Percentiles rank a stretch among this genome's conserved stretches.
phyloP scores from a whole-genome alignment of 352 stramenopile genomes.

The Phytophthora pseudosyringae region DNA sequence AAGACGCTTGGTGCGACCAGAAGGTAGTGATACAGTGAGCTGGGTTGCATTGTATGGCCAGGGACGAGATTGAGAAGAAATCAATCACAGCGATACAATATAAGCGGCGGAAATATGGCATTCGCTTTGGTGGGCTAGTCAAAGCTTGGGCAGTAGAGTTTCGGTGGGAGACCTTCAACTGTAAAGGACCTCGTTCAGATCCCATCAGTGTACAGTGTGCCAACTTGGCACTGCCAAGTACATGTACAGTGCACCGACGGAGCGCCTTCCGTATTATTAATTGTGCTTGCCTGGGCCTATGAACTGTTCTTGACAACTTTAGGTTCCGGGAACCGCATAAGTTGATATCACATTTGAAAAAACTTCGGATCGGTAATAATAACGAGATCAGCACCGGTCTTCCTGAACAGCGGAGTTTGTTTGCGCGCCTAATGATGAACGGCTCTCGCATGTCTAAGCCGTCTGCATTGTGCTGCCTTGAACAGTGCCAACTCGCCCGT shows the following conservation, averaged over 20 bases:
- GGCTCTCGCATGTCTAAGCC: no score
- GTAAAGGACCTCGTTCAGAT: conserved; percentile 14
- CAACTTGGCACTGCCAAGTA: no score
- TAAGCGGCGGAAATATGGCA: no score
- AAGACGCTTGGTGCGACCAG: neutral
- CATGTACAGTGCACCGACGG: neutral
- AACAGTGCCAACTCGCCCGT: no score
- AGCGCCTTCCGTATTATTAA: no score
- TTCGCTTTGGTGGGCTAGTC: neutral
- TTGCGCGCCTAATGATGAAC: no score
- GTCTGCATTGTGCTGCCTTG: no score
- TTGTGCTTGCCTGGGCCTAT: neutral
- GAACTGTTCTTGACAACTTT: neutral
- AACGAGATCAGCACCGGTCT: no score
- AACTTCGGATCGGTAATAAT: no score
- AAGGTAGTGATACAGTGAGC: neutral
- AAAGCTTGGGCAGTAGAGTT: conserved; percentile 5
- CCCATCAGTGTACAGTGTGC: neutral
- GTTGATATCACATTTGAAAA: no score
- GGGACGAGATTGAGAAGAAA: neutral
- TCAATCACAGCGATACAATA: neutral
- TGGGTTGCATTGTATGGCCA: neutral
- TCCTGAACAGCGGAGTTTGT: no score
- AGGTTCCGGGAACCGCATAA: no score
- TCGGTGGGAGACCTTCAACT: conserved; percentile 17